Evolutionary conservation across 495 filamentous ascomycete genomes (phyloP), one percentile per base, ranked within the genome.

Genomic region (Penicillium atrosanguineum): DNA sequence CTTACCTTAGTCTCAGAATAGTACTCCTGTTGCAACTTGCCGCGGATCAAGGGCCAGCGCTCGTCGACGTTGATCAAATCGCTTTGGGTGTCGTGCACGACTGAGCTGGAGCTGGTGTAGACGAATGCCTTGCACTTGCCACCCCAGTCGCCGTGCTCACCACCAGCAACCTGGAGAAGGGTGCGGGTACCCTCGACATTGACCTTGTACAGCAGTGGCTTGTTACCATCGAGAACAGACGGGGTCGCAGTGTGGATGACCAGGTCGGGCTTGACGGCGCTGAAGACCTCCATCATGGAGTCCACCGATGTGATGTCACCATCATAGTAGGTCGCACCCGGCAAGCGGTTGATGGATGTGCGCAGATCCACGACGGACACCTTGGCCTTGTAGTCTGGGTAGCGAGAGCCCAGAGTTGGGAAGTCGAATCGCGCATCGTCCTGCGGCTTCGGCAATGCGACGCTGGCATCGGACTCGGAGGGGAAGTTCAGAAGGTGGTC

Each of bases 171-270:
- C 48, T 90, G 82, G 42, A 99, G 71, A 18, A 97, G 74, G 18
- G 77, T 87, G 57, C 81, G 83, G 0, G 93, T 97, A 16, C 94
- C 94, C 19, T 89, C 87, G 1, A 99, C 90, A 69, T 97, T 99
- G 56, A 99, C 94, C 74, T 89, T 91, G 55, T 62, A 63, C 53
- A 78, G 58, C 44, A 77, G 50, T 21, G 64, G 53, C 52, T 77
- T 75, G 40, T 69, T 74, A 2, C 64, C 68, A 7, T 84, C 86
- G 18, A 74, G 47, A 6, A 82, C 76, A 6, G 81, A 73, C 3
- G 90, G 89, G 5, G 87, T 88, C n/a, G 93, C 95, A 11, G 94
- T 97, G 72, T 99, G 91, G 56, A 97, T 94, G 38, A 99, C 87
- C 11, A 94, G 83, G 59, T 90, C 84, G n/a, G 95, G 91, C 69